These are phyloP conservation scores for Tulasnella calospora DNA, from an alignment of 768 basidiomycete genomes.

Conservation along the genomic window DNA sequence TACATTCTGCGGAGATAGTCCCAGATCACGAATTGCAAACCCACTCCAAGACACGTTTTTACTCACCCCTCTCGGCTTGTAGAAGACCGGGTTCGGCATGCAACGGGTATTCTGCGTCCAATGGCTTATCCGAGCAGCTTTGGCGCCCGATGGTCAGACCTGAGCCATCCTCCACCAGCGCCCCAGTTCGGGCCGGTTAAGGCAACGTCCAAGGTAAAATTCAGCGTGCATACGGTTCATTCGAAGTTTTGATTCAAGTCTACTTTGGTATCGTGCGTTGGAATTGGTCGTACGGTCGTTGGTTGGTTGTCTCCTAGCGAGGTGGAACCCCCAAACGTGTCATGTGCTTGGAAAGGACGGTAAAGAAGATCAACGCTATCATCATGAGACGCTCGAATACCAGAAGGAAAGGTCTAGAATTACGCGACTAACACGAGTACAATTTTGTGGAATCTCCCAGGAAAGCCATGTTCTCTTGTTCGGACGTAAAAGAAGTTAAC, in stretches of 20 bases:
- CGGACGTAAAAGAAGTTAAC: constrained; percentile 45
- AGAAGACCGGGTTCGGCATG: background rate
- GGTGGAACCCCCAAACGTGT: constrained; percentile 13
- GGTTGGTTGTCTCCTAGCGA: background rate
- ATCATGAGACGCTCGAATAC: constrained; percentile 5
- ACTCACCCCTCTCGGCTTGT: background rate
- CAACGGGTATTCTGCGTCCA: background rate
- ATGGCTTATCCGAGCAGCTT: background rate
- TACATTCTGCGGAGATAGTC: background rate
- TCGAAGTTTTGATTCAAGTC: background rate
- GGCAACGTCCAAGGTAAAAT: background rate
- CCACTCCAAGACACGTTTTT: background rate
- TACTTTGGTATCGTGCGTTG: background rate
- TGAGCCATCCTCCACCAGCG: background rate
- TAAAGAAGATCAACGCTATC: constrained; percentile 12
- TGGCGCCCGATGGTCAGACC: background rate
- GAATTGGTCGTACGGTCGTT: background rate
- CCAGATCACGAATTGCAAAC: background rate
- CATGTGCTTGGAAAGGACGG: constrained; percentile 2
- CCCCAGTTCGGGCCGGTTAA: background rate
- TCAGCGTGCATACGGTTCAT: background rate
- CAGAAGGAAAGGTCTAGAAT: constrained; percentile 10
- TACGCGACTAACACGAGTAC: background rate
- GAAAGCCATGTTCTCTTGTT: background rate
- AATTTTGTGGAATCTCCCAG: background rate